These are phyloP conservation scores for Pseudogymnoascus sp. DNA, from an alignment of 2,329 filamentous ascomycete species.

Conservation along the genomic window DNA sequence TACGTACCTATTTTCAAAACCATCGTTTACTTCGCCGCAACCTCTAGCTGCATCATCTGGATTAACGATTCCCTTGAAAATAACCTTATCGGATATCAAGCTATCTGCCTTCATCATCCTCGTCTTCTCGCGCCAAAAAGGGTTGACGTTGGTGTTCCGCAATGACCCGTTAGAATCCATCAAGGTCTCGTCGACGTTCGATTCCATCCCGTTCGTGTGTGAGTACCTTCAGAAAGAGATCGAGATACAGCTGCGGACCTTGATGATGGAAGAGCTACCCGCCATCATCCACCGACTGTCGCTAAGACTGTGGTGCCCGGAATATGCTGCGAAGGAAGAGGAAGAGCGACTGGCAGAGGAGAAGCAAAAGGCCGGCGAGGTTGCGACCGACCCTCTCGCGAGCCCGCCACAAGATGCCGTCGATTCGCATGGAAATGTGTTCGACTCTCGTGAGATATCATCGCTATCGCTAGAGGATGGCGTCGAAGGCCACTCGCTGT, in stretches of 20 bases:
- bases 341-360: slow-evolving; percentile 40
- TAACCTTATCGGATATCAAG: slow-evolving; percentile 91
- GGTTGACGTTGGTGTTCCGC: slow-evolving; percentile 89
- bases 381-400: slow-evolving; percentile 67
- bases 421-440: slow-evolving; percentile 66
- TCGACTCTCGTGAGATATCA: slow-evolving; percentile 68
- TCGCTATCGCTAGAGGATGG: slow-evolving; percentile 71
- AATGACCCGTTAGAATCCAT: slow-evolving; percentile 97
- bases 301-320: slow-evolving; percentile 79
- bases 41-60: slow-evolving; percentile 85
- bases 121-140: slow-evolving; percentile 96
- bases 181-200: slow-evolving; percentile 97
- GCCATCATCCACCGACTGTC: slow-evolving; percentile 94
- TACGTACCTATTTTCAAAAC: slow-evolving; percentile 87
- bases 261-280: slow-evolving; percentile 97
- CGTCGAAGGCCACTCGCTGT: slow-evolving; percentile 76
- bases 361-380: slow-evolving; percentile 40
- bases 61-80: slow-evolving; percentile 93
- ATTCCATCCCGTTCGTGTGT: slow-evolving; percentile 95
- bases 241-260: slow-evolving; percentile 78
- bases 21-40: slow-evolving; percentile 84
- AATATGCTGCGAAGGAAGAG: slow-evolving; percentile 62
- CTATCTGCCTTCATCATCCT: slow-evolving; percentile 95
- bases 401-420: slow-evolving; percentile 75
- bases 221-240: slow-evolving; percentile 96